Evolutionary conservation across 2,329 filamentous ascomycete genomes (phyloP).

Genomic region (Davidsoniella neocaledoniae): DNA sequence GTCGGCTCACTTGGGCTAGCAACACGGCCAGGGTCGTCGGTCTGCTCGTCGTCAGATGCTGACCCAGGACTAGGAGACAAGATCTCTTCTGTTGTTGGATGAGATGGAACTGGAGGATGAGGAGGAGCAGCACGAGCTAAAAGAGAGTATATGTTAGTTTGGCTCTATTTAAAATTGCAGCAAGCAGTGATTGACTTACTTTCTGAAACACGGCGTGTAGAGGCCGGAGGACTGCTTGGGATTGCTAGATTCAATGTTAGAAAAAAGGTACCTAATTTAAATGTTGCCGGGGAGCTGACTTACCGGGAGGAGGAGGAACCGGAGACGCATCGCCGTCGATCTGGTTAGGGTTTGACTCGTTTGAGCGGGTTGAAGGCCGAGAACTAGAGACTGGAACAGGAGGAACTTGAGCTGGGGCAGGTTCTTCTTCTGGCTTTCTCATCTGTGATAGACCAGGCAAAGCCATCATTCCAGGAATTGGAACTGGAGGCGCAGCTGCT

Average conservation of each 20-base stretch:
- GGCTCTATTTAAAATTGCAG: not conserved
- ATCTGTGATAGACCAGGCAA: conserved; percentile 51
- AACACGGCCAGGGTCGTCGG: conserved; percentile 25
- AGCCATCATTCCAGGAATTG: conserved; percentile 41
- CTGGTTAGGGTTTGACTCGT: not conserved
- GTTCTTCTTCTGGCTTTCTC: conserved; percentile 5
- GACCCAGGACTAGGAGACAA: conserved; percentile 61
- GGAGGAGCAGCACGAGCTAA: conserved; percentile 47
- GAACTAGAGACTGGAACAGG: conserved; percentile 4
- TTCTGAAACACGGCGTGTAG: conserved; percentile 41
- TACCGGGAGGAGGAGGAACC: conserved; percentile 13
- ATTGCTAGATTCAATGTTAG: conserved; percentile 20
- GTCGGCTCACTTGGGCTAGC: conserved; percentile 18
- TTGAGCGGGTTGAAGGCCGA: not conserved
- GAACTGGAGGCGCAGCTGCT: conserved; percentile 34
- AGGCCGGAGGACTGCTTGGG: conserved; percentile 34
- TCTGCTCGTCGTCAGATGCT: conserved; percentile 78
- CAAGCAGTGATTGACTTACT: conserved; percentile 30
- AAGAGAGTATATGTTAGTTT: conserved; percentile 9
- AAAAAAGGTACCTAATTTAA: not conserved
- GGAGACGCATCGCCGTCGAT: conserved; percentile 14
- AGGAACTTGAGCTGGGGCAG: conserved; percentile 22
- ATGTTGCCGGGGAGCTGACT: not conserved
- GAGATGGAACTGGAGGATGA: conserved; percentile 33
- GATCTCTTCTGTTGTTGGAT: conserved; percentile 32